phyloP scores from a whole-genome alignment of 352 stramenopile genomes.

The Peronospora destructor region DNA sequence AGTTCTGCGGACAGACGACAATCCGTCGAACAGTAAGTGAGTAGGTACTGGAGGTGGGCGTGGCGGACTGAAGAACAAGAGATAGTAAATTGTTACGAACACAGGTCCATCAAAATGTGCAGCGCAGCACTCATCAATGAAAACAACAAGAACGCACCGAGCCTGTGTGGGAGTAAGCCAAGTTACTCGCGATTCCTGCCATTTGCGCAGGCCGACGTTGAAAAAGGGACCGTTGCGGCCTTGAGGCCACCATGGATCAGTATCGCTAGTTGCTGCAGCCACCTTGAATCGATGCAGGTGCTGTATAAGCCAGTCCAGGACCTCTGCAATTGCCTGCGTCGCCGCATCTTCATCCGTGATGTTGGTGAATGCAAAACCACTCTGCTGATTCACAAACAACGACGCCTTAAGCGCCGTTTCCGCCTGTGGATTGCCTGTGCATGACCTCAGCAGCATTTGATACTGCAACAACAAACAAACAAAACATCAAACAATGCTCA shows the following conservation, averaged over 20 bases:
- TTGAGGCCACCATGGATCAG: conserved; percentile 79
- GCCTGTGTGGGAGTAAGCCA: conserved; percentile 71
- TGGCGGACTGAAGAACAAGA: conserved; percentile 42
- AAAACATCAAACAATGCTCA: neutral
- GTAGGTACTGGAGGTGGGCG: conserved; percentile 58
- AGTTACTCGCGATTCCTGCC: conserved; percentile 59
- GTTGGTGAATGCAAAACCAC: conserved; percentile 81
- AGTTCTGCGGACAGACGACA: conserved; percentile 80
- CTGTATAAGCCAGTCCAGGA: conserved; percentile 80
- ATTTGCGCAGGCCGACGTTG: conserved; percentile 71
- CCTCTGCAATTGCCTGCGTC: conserved; percentile 76
- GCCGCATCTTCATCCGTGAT: conserved; percentile 87
- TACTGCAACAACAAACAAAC: conserved; percentile 31
- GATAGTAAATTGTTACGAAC: conserved; percentile 4
- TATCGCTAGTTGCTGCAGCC: conserved; percentile 70
- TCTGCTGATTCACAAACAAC: conserved; percentile 66
- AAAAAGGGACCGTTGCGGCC: conserved; percentile 82
- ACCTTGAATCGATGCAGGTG: conserved; percentile 80
- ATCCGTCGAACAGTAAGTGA: conserved; percentile 74
- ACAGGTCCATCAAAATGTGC: conserved; percentile 7
- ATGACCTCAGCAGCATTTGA: conserved; percentile 40
- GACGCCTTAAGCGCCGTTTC: conserved; percentile 30
- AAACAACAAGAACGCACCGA: conserved; percentile 34
- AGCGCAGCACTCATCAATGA: neutral
- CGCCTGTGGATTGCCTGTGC: conserved; percentile 18